Base-by-base conservation (phyloP, 179 eudicot species). In the Camellia oleifera region DNA sequence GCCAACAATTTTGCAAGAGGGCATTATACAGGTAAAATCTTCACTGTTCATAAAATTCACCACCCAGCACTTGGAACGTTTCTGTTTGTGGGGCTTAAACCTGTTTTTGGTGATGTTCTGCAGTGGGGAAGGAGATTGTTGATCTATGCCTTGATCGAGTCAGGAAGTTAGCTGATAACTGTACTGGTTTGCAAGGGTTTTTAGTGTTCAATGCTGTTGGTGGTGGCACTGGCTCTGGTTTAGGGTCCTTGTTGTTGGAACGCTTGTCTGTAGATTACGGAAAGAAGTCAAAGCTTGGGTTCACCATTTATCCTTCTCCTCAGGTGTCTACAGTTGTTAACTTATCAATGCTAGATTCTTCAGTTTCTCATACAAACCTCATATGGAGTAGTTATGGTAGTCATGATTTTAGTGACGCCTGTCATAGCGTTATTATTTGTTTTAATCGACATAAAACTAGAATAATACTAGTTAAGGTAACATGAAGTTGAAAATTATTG, bases 61-160 rank as follows among this genome's bases (percentile, higher is more conserved):
- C 45, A 56, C 6, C 14, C 8, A 54, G 13, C 13, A 26, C 15
- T 48, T 54, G 63, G 63, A 7, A 40, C 67, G 23, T 68, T 50
- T 70, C 32, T 17, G 57, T 57, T 63, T 57, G 58, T 14, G 69
- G 66, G 54, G 62, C n/a, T 77, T 72, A 42, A 32, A 45, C 7
- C 70, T 79, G n/a, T 63, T 56, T 54, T 80, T 74, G 71, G 14
- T 56, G 61, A 15, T 46, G 4, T 3, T 70, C 78, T 81, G 85
- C 92, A 92, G 97, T 92, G 72, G 97, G 94, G n/a, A 92, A 92
- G 82, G 97, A 92, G 60, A 91, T 92, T 46, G 92, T 92, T n/a
- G 97, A 92, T 72, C 77, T 88, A 0, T 92, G 97, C 75, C 88
- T 92, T 42, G 97, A 92, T 79, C 87, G 97, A 62, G 89, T 92